These are phyloP conservation scores for Diplosphaera chodatii DNA, from an alignment of 139 green algal genomes.

Conservation along the genomic window DNA sequence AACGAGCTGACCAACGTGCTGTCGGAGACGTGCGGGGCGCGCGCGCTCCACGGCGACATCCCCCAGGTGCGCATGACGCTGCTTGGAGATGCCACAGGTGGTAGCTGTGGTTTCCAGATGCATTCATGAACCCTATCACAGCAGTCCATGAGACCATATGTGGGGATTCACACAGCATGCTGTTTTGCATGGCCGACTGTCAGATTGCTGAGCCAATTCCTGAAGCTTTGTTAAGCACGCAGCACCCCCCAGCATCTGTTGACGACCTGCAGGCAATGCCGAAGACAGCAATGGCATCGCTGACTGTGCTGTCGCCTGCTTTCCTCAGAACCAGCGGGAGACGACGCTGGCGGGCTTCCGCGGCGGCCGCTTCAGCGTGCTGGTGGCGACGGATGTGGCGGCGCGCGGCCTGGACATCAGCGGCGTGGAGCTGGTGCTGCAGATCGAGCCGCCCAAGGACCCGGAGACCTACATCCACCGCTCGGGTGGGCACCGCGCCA, in stretches of 20 bases:
- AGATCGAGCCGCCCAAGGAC: slow-evolving; percentile 79
- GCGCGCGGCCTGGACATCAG: slow-evolving; percentile 94
- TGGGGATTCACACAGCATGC: too few species aligned
- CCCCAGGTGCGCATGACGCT: slow-evolving; percentile 54
- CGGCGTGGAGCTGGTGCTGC: slow-evolving; percentile 89
- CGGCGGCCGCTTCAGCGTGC: slow-evolving; percentile 75
- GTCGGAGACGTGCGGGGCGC: slow-evolving; percentile 43
- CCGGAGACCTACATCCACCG: slow-evolving; percentile 93
- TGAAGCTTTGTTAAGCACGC: too few species aligned
- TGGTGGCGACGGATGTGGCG: slow-evolving; percentile 99
- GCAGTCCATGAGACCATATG: too few species aligned
- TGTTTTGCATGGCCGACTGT: too few species aligned
- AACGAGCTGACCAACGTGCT: slow-evolving; percentile 72
- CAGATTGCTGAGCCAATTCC: too few species aligned
- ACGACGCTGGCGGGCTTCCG: slow-evolving; percentile 78
- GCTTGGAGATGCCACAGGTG: too few species aligned
- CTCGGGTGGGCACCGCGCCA: slow-evolving; percentile 15
- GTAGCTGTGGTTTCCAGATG: too few species aligned
- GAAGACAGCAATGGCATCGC: too few species aligned
- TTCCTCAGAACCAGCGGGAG: slow-evolving; percentile 56
- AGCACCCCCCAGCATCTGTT: too few species aligned
- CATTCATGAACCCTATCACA: too few species aligned
- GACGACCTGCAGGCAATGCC: too few species aligned
- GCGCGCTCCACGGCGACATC: slow-evolving; percentile 92
- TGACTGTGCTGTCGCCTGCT: too few species aligned